A percentile compares a stretch with the other conserved stretches of the same genome.
Evolutionary conservation across 768 basidiomycete genomes (phyloP).

Genomic region (Collybiopsis luxurians): DNA sequence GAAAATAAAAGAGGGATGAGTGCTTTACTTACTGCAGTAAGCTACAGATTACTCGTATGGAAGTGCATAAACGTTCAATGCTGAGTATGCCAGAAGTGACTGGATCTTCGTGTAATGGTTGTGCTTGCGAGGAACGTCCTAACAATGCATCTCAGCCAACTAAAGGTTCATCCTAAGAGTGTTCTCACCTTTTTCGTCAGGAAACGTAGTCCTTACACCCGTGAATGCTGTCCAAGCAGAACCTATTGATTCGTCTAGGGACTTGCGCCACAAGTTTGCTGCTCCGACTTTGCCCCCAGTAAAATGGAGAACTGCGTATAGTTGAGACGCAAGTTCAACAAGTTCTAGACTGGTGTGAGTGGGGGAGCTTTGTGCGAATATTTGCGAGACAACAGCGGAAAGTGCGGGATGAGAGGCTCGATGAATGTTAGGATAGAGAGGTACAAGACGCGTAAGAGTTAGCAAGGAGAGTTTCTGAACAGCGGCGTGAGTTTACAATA

Average conservation of each 20-base stretch:
- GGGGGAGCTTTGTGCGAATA: conserved; percentile 53
- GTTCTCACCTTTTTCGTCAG: conserved; percentile 35
- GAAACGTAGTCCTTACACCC: conserved; percentile 59
- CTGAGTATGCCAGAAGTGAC: conserved; percentile 49
- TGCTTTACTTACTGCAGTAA: conserved; percentile 46
- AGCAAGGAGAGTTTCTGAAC: conserved; percentile 42
- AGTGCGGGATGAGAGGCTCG: conserved; percentile 52
- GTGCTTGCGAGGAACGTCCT: conserved; percentile 1
- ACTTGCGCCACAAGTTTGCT: conserved; percentile 70
- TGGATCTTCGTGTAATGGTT: conserved; percentile 37
- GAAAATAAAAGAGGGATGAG: conserved; percentile 1
- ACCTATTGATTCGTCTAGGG: conserved; percentile 63
- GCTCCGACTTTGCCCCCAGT: conserved; percentile 82
- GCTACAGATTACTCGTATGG: conserved; percentile 46
- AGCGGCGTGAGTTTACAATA: neutral
- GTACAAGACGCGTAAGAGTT: conserved; percentile 54
- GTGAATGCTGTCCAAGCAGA: conserved; percentile 66
- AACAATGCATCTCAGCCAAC: neutral
- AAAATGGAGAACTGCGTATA: conserved; percentile 63
- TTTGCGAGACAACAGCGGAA: conserved; percentile 49
- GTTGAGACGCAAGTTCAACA: conserved; percentile 45
- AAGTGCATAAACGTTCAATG: conserved; percentile 59
- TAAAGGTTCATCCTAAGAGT: neutral
- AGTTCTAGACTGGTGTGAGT: conserved; percentile 37
- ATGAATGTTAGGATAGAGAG: conserved; percentile 66